Evolutionary conservation across 495 filamentous ascomycete species (phyloP).

Genomic region (Podospora tetraspora): DNA sequence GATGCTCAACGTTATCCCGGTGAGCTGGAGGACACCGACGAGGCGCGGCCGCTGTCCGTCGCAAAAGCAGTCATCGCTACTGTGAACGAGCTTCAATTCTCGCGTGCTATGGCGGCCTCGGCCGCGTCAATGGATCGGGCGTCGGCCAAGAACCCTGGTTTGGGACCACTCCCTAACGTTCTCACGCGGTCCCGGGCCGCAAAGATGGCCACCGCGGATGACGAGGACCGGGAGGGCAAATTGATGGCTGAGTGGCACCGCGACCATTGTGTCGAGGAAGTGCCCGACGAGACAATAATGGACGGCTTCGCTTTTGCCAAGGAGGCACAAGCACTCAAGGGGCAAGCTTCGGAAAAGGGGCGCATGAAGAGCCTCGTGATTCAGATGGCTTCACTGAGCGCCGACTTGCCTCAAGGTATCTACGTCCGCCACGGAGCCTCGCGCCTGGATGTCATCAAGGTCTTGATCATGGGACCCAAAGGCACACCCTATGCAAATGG

Average conservation of each 20-base stretch:
- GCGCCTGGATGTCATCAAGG: conserved; percentile 53
- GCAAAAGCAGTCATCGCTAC: neutral
- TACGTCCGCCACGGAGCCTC: conserved; percentile 51
- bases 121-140: neutral
- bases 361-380: conserved; percentile 50
- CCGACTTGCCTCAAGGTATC: conserved; percentile 53
- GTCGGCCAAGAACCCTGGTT: neutral
- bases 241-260: conserved; percentile 30
- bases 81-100: neutral
- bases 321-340: conserved; percentile 11
- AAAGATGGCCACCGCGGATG: neutral
- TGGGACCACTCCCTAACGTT: neutral
- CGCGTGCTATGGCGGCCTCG: neutral
- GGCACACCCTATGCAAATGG: conserved; percentile 58
- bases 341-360: conserved; percentile 1
- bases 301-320: conserved; percentile 16
- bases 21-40: neutral
- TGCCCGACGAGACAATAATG: conserved; percentile 36
- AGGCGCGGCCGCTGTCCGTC: neutral
- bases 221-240: neutral
- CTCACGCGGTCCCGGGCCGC: neutral
- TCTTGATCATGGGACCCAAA: conserved; percentile 52
- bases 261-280: conserved; percentile 33
- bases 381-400: conserved; percentile 47
- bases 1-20: neutral